Evolutionary conservation across 768 basidiomycete species (phyloP), one percentile per base, ranked within the genome.

Genomic region (Lactifluus piperatus): DNA sequence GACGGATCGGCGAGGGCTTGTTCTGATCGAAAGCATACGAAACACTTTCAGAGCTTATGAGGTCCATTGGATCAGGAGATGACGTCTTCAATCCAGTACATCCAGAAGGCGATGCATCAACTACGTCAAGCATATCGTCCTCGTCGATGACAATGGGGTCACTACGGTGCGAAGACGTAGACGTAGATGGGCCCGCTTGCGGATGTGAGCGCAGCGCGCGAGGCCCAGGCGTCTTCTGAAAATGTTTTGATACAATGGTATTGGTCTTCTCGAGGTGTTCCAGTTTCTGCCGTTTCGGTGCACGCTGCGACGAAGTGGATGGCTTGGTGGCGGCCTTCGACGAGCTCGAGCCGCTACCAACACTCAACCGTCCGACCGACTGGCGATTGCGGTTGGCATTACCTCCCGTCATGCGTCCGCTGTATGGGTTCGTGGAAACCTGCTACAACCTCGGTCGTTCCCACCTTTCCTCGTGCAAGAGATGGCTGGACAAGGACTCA

Each of bases 51-150:
- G 22, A 3, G 18, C 5, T 8, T 43, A 60, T 49, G 32, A 60
- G 5, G 39, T 60, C 58, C 47, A 55, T 50, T 7, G 58, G 58
- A 27, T 60, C 58, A 14, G 58, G 58, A 32, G 58, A 60, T 10
- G 58, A 54, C 1, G 39, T 22, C 20, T 18, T 39, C 32, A 43
- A 29, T 22, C 10, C 24, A 2, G 13, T 34, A 2, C n/a, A 46
- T 20, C 54, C 32, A 14, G 30, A 48, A 43, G 39, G 22, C 6
- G 43, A 8, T 24, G 22, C 5, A 20, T 43, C 24, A n/a, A 36
- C 47, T 22, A 41, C 22, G 14, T 24, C 24, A 16, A 39, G 20
- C 13, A 24, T 4, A 30, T 60, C 58, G 34, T 55, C 53, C 24
- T 54, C 52, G 41, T 54, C 58, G 34, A 60, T 50, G 41, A 50